Base-by-base conservation (phyloP, 2,329 filamentous ascomycete species). In the Penicillium sp. region DNA sequence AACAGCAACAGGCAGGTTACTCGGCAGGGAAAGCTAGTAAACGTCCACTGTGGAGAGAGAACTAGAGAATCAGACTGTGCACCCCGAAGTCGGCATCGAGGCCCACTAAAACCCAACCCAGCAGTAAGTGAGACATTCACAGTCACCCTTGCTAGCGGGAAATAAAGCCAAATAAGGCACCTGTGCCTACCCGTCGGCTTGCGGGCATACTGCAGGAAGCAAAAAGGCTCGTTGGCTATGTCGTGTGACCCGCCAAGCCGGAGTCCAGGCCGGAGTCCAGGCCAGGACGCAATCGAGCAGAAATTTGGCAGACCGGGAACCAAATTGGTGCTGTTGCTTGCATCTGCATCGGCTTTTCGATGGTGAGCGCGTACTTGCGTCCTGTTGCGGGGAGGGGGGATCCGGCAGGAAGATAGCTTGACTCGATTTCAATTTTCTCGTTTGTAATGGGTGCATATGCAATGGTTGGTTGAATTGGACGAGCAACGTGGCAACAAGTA, bases 171-270 rank as follows among this genome's bases (percentile, higher is more conserved):
- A 55, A 50, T 42, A 50, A 44, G 40, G 26, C 33, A 28, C 35
- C n/a, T 51, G 53, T 50, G 22, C 28, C 40, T 55, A 40, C 8
- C 46, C 47, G 53, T 19, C 40, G 26, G 47, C 16, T 40, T 55
- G 26, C 25, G 12, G 47, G 26, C 8, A 51, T 22, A 19, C 41
- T 38, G 47, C 41, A 51, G 53, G 41, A 33, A 38, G 42, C 11
- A 35, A 2, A n/a, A 16, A 43, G 16, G 28, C 47, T 37, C 47
- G 47, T 55, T 44, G 47, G 35, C 16, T 45, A 30, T 35, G 17
- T 26, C 19, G 53, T 55, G 53, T 51, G 47, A 55, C 41, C 41
- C 16, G 17, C 7, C 25, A 16, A 38, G n/a, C 14, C 16, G n/a
- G n/a, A n/a, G n/a, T n/a, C n/a, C n/a, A 22, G 22, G 22, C 22